phyloP scores from a whole-genome alignment of 345 rosid genomes.

The Citrus maxima region DNA sequence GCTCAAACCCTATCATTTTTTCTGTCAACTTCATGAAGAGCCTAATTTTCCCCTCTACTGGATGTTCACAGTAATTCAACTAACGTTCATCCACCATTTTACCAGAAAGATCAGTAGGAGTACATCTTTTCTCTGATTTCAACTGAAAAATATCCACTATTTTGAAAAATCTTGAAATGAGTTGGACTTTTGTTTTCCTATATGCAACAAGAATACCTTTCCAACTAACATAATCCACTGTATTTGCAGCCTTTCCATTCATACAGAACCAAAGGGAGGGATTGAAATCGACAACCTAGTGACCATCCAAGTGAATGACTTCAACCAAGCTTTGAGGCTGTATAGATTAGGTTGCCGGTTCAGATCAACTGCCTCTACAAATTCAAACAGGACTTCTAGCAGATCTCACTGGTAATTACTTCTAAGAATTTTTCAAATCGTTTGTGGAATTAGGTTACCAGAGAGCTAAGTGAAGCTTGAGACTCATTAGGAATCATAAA shows the following conservation, averaged over 20 bases:
- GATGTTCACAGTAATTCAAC: not conserved
- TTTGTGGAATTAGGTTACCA: not conserved
- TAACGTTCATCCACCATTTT: not conserved
- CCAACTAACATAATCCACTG: slow-evolving; percentile 5
- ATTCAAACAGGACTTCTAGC: slow-evolving; percentile 67
- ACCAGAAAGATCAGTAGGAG: not conserved
- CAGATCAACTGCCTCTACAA: slow-evolving; percentile 79
- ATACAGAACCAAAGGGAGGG: slow-evolving; percentile 56
- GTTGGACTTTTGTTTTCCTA: slow-evolving; percentile 10
- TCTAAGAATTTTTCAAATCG: not conserved
- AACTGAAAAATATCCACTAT: not conserved
- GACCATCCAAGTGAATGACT: slow-evolving; percentile 52
- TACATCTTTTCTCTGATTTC: not conserved
- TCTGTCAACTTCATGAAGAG: not conserved
- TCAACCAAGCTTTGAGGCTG: slow-evolving; percentile 61
- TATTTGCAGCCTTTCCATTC: slow-evolving; percentile 61
- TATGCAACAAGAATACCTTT: not conserved
- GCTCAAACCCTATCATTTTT: not conserved
- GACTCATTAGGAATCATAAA: not conserved
- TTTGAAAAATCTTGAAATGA: not conserved
- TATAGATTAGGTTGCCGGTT: slow-evolving; percentile 65
- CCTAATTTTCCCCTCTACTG: not conserved
- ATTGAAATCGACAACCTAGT: slow-evolving; percentile 62
- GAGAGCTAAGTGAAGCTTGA: slow-evolving; percentile 1
- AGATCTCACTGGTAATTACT: slow-evolving; percentile 77